Evolutionary conservation across 768 basidiomycete genomes (phyloP).

Genomic region (Suillus alpinus): DNA sequence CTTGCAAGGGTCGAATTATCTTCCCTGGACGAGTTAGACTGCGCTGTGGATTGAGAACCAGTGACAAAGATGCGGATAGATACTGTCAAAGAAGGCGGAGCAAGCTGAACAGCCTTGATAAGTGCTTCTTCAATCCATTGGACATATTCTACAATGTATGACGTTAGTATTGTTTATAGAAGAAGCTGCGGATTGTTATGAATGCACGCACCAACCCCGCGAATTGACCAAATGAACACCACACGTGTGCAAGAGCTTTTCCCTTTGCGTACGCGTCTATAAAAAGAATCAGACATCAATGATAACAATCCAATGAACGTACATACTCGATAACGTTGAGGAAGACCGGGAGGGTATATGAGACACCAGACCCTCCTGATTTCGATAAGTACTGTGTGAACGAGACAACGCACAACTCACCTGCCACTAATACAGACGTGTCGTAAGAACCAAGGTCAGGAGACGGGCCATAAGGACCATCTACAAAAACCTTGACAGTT

Average conservation of each 20-base stretch:
- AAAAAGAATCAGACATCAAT: neutral
- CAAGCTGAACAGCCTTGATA: constrained; percentile 26
- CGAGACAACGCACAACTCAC: constrained; percentile 22
- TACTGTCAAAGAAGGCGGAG: constrained; percentile 31
- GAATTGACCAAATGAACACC: constrained; percentile 52
- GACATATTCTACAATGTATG: constrained; percentile 30
- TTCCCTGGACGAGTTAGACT: constrained; percentile 6
- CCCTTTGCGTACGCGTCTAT: constrained; percentile 22
- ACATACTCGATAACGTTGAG: constrained; percentile 42
- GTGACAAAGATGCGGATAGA: constrained; percentile 44
- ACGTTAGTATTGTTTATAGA: neutral
- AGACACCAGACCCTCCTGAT: constrained; percentile 48
- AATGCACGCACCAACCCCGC: constrained; percentile 39
- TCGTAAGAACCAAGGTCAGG: constrained; percentile 41
- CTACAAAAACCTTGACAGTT: constrained; percentile 47
- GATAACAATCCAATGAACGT: no score
- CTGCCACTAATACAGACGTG: constrained; percentile 49
- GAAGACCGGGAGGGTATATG: constrained; percentile 45
- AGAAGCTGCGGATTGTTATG: neutral
- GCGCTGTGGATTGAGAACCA: constrained; percentile 7
- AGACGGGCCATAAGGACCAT: constrained; percentile 55
- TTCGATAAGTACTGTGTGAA: neutral
- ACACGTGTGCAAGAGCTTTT: constrained; percentile 31
- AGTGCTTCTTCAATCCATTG: constrained; percentile 46
- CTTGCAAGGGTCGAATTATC: constrained; percentile 15